Evolutionary conservation across 2,329 filamentous ascomycete species (phyloP).

Genomic region (Lecanicillium sp.): DNA sequence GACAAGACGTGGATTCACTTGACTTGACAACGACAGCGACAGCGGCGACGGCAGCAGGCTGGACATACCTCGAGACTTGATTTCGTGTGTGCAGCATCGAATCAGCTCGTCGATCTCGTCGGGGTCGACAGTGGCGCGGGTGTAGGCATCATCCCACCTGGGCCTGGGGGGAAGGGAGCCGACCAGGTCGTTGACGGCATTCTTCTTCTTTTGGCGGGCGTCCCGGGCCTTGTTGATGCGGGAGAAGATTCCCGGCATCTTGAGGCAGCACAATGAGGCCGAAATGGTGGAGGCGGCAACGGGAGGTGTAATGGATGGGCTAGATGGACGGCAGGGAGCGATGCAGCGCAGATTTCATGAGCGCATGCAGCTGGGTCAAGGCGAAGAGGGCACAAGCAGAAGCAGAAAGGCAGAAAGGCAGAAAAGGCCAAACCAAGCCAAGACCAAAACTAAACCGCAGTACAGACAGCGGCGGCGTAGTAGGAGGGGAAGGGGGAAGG

Average conservation of each 20-base stretch:
- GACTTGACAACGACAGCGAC: no score
- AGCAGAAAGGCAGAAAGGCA: no score
- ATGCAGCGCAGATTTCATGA: not conserved
- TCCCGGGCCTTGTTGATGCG: conserved; percentile 48
- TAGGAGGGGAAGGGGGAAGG: not conserved
- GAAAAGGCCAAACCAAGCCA: not conserved
- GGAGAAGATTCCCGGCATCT: conserved; percentile 55
- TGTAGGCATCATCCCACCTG: conserved; percentile 83
- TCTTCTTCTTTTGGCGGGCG: conserved; percentile 66
- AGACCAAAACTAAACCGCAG: not conserved
- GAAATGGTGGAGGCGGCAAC: no score
- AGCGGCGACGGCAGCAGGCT: not conserved
- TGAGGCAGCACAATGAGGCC: conserved; percentile 22
- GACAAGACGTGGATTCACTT: no score
- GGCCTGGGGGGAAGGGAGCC: conserved; percentile 59
- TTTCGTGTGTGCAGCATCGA: conserved; percentile 76
- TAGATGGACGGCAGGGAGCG: no score
- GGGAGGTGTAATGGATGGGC: no score
- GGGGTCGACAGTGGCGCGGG: conserved; percentile 72
- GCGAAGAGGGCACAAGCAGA: no score
- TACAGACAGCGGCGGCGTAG: not conserved
- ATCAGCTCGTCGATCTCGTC: conserved; percentile 89
- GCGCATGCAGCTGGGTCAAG: conserved; percentile 8
- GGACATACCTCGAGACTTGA: conserved; percentile 84
- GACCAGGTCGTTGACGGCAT: conserved; percentile 42